Conservation (phyloP, 2,329 filamentous ascomycete genomes). For the Diaporthe destruens region DNA sequence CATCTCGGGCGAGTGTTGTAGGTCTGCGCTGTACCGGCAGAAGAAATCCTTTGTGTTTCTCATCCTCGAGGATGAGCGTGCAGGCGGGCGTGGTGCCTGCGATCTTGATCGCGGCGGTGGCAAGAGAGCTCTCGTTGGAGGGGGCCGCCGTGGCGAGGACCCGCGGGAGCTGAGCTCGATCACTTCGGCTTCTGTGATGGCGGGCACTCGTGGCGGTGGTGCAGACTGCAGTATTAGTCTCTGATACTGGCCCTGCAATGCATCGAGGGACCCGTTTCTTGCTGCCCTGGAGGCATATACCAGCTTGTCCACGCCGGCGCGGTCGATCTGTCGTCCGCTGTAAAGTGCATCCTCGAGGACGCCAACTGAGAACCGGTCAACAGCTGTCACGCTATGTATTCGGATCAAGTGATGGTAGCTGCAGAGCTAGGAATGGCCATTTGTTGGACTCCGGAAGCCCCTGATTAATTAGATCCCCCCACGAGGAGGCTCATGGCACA, state of each 20-base stretch:
- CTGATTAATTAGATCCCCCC: not conserved
- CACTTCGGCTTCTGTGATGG: conserved; percentile 42
- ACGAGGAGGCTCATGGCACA: too few species aligned
- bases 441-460: not conserved
- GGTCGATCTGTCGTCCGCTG: conserved; percentile 49
- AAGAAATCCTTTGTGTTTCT: conserved; percentile 44
- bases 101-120: conserved; percentile 32
- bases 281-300: conserved; percentile 52
- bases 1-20: conserved; percentile 47
- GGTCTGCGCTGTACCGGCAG: conserved; percentile 50
- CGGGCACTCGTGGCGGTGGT: conserved; percentile 34
- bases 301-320: conserved; percentile 45
- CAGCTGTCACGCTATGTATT: too few species aligned
- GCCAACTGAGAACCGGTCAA: conserved; percentile 42
- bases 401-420: not conserved
- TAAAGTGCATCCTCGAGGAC: conserved; percentile 53
- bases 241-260: conserved; percentile 52
- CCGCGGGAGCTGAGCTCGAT: conserved; percentile 41
- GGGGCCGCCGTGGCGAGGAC: conserved; percentile 28
- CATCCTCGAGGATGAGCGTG: conserved; percentile 37
- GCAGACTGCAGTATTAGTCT: conserved; percentile 47
- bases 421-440: not conserved
- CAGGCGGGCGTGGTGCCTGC: conserved; percentile 27
- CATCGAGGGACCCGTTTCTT: conserved; percentile 52
- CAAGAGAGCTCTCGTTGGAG: conserved; percentile 29